Base-by-base conservation (phyloP, 768 basidiomycete species). In the Termitomyces titanicus region DNA sequence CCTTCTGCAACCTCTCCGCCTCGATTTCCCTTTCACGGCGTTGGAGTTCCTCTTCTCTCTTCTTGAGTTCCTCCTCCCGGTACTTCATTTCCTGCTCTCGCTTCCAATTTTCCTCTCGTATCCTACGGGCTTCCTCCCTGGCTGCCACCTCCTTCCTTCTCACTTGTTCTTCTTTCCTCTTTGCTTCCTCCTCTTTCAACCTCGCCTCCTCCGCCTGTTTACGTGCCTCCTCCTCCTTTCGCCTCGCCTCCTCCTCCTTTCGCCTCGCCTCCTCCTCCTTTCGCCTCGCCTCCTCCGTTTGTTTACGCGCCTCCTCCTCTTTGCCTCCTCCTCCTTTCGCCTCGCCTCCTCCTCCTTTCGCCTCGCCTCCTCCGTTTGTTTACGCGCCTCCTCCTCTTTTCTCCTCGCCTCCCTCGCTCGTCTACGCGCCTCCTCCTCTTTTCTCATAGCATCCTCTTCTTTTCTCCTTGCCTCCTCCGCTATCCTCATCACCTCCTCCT, bases 51-150 rank as follows among this genome's bases (percentile, higher is more conserved):
- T 70, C 68, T 53, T 75, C 72, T 51, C 66, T 63, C 43, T 68
- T 66, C 55, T 56, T 64, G 9, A 71, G 58, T 55, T 75, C 74
- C 38, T 74, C 72, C 54, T 77, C 74, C 2, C 70, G 66, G 11
- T 60, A 58, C 10, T 59, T 58, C n/a, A 73, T 57, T 45, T 71
- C 72, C 39, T 69, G 66, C 44, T 68, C 64, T 49, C 62, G 51
- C 57, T 56, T 59, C 44, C 55, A 60, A 33, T 57, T 60, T 25
- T 64, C 67, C 27, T 67, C 68, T 53, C 70, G 69, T 33, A 68
- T 64, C 11, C 57, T 62, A 17, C 57, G 56, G 3, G 66, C 66
- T 39, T 71, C 68, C 35, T 64, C 55, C 64, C 47, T 72, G 68
- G 48, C 65, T 60, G 55, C 57, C 18, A 57, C 63, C 48, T 77